Conservation (phyloP, 768 basidiomycete genomes). For the Termitomyces sp. region DNA sequence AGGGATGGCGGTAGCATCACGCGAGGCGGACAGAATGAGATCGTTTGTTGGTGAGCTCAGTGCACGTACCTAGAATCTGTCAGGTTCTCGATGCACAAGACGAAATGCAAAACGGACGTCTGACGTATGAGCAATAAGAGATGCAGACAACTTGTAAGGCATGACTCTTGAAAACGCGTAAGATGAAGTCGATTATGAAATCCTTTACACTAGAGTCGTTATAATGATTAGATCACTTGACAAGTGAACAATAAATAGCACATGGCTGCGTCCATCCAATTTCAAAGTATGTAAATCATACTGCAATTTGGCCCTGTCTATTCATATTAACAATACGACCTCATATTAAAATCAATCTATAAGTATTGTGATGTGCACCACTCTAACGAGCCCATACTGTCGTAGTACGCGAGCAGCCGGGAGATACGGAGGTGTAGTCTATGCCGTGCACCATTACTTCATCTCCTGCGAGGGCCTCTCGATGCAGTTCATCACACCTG, state of each 20-base stretch:
- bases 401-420: slow-evolving; percentile 47
- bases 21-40: slow-evolving; percentile 83
- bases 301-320: no score
- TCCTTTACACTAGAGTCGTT: neutral
- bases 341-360: no score
- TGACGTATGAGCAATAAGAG: slow-evolving; percentile 60
- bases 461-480: slow-evolving; percentile 84
- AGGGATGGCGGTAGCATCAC: slow-evolving; percentile 85
- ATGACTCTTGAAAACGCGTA: slow-evolving; percentile 24
- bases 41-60: slow-evolving; percentile 70
- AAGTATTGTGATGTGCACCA: slow-evolving; percentile 60
- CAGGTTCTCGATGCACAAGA: slow-evolving; percentile 10
- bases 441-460: slow-evolving; percentile 86
- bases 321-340: neutral
- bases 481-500: slow-evolving; percentile 37
- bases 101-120: slow-evolving; percentile 49
- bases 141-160: slow-evolving; percentile 76
- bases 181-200: slow-evolving; percentile 14
- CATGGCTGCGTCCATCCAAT: slow-evolving; percentile 2
- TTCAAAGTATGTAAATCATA: neutral
- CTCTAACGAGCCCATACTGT: slow-evolving; percentile 75
- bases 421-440: slow-evolving; percentile 87
- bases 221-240: neutral
- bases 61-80: slow-evolving; percentile 66
- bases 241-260: neutral